phyloP scores from a whole-genome alignment of 768 basidiomycete genomes.

The Phanerochaete sordida region DNA sequence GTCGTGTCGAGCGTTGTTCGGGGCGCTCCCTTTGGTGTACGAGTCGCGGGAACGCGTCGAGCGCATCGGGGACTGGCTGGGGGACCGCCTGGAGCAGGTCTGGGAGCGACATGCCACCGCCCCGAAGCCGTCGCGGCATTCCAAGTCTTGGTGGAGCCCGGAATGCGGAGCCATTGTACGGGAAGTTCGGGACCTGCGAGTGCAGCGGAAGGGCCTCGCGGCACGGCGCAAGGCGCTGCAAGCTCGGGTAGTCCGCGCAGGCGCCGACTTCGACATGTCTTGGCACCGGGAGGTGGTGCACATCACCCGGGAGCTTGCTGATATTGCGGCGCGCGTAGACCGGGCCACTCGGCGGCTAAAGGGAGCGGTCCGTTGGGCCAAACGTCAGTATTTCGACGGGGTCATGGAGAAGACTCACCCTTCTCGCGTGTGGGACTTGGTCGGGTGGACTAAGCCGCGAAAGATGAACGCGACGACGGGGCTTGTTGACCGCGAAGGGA shows the following conservation, averaged over 20 bases:
- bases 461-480: neutral
- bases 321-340: neutral
- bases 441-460: slow-evolving; percentile 5
- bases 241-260: neutral
- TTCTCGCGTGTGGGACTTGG: slow-evolving; percentile 8
- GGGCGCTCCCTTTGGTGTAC: neutral
- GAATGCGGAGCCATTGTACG: neutral
- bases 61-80: neutral
- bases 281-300: slow-evolving; percentile 2
- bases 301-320: neutral
- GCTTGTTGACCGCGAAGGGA: neutral
- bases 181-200: neutral
- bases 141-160: slow-evolving; percentile 11
- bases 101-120: neutral
- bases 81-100: neutral
- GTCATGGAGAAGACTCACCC: slow-evolving; percentile 3
- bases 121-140: neutral
- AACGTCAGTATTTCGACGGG: neutral
- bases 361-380: neutral
- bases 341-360: neutral
- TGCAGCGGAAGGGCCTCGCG: neutral
- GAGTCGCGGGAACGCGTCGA: neutral
- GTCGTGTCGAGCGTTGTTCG: neutral
- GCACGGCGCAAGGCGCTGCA: neutral
- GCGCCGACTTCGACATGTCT: neutral